A percentile compares a stretch with the other conserved stretches of the same genome.
Conservation (phyloP, 805 yeast species). For the Komagataella ulmi region DNA sequence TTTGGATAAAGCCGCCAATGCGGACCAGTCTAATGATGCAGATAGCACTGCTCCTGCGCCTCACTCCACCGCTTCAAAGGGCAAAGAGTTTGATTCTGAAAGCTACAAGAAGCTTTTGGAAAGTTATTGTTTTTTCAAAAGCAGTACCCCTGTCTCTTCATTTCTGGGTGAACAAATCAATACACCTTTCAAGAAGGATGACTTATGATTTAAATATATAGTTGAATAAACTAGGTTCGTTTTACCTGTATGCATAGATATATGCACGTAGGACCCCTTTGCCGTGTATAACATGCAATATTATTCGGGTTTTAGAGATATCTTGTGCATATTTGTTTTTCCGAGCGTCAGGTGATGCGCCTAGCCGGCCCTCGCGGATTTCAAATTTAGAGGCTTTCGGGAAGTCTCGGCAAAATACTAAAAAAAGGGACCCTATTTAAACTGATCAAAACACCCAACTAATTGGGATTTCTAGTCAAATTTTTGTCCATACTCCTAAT, state of each 20-base stretch:
- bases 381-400: not conserved
- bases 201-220: not conserved
- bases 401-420: too few relatives aligned
- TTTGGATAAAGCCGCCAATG: not conserved
- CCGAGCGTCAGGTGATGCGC: not conserved
- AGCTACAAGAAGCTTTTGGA: conserved; percentile 44
- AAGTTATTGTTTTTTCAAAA: conserved; percentile 45
- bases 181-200: not conserved
- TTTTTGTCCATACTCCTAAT: not conserved
- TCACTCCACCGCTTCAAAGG: conserved; percentile 3
- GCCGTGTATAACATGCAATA: not conserved
- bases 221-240: not conserved
- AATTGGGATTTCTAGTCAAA: not conserved
- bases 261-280: too few relatives aligned
- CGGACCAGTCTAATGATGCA: not conserved
- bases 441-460: not conserved
- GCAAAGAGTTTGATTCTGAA: conserved; percentile 30
- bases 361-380: not conserved
- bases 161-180: conserved; percentile 8
- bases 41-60: not conserved
- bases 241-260: not conserved
- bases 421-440: not conserved
- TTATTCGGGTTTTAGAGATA: not conserved
- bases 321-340: not conserved
- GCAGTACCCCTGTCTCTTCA: conserved; percentile 20